Evolutionary conservation across 164 flowering plant species (phyloP).

Genomic region (Aristolochia fimbriata): DNA sequence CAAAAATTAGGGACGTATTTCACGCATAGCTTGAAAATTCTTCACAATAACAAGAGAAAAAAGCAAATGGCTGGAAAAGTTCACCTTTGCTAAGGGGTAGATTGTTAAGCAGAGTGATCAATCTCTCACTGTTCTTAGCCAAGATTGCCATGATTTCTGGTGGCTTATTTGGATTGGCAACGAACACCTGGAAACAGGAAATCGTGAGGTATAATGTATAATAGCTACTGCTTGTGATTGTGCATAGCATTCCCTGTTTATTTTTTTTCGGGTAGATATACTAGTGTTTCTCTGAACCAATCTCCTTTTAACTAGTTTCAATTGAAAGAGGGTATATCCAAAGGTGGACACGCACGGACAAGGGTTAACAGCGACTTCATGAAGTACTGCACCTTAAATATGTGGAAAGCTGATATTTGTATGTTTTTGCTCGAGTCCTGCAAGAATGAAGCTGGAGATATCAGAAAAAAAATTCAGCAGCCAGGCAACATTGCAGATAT

Average conservation of each 20-base stretch:
- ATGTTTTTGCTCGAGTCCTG: conserved; percentile 99
- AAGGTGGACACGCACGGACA: no score
- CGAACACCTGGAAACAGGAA: conserved; percentile 57
- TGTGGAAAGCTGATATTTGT: conserved; percentile 87
- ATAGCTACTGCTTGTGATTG: background rate
- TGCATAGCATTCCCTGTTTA: background rate
- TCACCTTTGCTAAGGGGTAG: conserved; percentile 77
- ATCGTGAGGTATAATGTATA: background rate
- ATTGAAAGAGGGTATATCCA: no score
- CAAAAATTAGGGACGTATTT: background rate
- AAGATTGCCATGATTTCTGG: conserved; percentile 64
- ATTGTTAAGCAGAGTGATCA: conserved; percentile 56
- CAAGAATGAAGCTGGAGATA: background rate
- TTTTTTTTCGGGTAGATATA: no score
- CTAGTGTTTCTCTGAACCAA: no score
- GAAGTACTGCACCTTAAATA: conserved; percentile 66
- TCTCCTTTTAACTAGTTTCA: no score
- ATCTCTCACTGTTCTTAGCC: conserved; percentile 64
- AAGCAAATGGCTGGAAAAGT: background rate
- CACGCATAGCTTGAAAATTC: background rate
- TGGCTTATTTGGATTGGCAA: conserved; percentile 95
- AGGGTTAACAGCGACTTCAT: background rate
- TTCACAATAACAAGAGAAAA: background rate
- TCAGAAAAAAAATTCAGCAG: no score
- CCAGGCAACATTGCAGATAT: no score